These are phyloP conservation scores for Selaginella moellendorffii DNA, from an alignment of 75 land plant species.

Conservation along the genomic window DNA sequence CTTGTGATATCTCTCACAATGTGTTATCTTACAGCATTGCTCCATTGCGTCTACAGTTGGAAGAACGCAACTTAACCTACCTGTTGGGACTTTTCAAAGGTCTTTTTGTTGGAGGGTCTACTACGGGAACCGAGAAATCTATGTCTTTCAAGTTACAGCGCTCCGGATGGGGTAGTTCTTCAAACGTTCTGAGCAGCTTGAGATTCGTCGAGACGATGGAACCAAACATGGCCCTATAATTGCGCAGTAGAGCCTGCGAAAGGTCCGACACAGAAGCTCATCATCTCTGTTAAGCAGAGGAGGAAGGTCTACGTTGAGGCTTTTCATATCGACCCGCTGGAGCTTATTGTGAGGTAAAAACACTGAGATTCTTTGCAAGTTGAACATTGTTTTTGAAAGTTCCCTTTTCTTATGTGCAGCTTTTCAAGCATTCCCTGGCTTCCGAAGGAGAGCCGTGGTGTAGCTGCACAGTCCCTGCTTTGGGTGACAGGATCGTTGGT, in stretches of 20 bases:
- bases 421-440: conserved; percentile 91
- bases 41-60: conserved; percentile 61
- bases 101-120: conserved; percentile 8
- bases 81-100: conserved; percentile 42
- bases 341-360: conserved; percentile 57
- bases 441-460: conserved; percentile 26
- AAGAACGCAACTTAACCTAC: conserved; percentile 53
- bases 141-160: conserved; percentile 8
- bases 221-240: conserved; percentile 18
- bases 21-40: conserved; percentile 42
- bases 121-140: not conserved
- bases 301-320: conserved; percentile 74
- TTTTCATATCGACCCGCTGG: conserved; percentile 57
- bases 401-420: conserved; percentile 25
- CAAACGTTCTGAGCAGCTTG: conserved; percentile 13
- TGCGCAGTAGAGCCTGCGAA: conserved; percentile 51
- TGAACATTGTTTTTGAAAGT: not conserved
- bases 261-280: conserved; percentile 56
- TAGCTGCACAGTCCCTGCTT: conserved; percentile 38
- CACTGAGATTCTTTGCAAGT: not conserved
- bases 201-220: conserved; percentile 18
- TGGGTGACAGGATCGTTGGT: conserved; percentile 34
- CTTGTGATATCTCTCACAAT: too few relatives aligned
- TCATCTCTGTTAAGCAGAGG: conserved; percentile 47
- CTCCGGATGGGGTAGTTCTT: conserved; percentile 6